phyloP scores from a whole-genome alignment of 306 rosid species.

The Clitoria ternatea region DNA sequence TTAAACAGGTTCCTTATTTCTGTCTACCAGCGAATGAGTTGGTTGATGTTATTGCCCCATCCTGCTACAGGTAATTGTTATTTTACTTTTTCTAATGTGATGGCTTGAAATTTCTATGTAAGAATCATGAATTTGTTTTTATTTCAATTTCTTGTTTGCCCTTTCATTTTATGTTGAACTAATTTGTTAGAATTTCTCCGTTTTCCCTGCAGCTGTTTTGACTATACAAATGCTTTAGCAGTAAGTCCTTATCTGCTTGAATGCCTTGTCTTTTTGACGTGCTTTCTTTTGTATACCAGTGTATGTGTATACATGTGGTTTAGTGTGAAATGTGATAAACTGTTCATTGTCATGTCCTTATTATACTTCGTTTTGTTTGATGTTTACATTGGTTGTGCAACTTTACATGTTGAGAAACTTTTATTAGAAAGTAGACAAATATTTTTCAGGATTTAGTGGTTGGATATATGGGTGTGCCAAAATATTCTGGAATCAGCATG shows the following conservation, averaged over 20 bases:
- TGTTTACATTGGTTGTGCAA: background rate
- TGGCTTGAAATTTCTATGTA: background rate
- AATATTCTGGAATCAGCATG: constrained; percentile 89
- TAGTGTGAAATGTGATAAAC: background rate
- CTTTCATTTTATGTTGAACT: constrained; percentile 21
- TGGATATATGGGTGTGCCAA: constrained; percentile 98
- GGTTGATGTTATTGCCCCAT: constrained; percentile 96
- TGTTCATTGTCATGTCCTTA: background rate
- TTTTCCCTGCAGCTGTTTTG: constrained; percentile 74
- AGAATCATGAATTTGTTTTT: background rate
- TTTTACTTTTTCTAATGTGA: background rate
- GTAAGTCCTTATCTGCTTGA: constrained; percentile 45
- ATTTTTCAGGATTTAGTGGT: constrained; percentile 78
- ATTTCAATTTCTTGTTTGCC: background rate
- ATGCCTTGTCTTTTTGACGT: constrained; percentile 1
- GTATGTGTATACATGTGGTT: background rate
- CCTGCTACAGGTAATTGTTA: constrained; percentile 81
- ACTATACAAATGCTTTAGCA: constrained; percentile 92
- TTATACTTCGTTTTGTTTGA: background rate
- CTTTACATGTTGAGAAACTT: constrained; percentile 11
- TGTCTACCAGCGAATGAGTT: constrained; percentile 96
- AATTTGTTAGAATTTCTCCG: constrained; percentile 4
- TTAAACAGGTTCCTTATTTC: constrained; percentile 93
- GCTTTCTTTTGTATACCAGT: background rate
- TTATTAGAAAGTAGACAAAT: background rate